A percentile compares a stretch with the other conserved stretches of the same genome.
Evolutionary conservation across 2,329 filamentous ascomycete genomes (phyloP).

Genomic region (Alternaria novae-zelandiae): DNA sequence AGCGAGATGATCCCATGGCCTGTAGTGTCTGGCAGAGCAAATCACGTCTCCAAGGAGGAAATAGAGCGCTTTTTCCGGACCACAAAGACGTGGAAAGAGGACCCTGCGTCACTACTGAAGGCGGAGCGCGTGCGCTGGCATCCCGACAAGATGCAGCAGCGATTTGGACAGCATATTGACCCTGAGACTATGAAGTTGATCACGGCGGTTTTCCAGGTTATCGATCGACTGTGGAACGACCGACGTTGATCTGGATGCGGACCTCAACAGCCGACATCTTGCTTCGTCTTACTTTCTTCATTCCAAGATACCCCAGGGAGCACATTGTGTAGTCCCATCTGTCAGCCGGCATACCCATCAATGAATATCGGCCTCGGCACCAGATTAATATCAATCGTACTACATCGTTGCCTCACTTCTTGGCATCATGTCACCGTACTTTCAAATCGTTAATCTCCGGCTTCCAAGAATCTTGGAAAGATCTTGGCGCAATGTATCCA

Average conservation of each 20-base stretch:
- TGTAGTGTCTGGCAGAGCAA: constrained; percentile 64
- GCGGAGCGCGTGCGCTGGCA: constrained; percentile 92
- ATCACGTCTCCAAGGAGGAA: constrained; percentile 63
- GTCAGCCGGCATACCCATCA: neutral
- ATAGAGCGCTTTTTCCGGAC: constrained; percentile 74
- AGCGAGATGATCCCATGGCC: constrained; percentile 72
- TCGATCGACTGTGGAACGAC: constrained; percentile 81
- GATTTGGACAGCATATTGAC: constrained; percentile 75
- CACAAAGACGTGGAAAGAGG: constrained; percentile 51
- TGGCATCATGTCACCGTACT: constrained; percentile 2
- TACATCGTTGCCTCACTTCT: neutral
- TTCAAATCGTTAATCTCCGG: neutral
- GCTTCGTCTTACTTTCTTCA: neutral
- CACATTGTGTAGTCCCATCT: neutral
- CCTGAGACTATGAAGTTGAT: constrained; percentile 76
- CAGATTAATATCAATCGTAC: constrained; percentile 3
- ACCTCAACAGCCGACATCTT: neutral
- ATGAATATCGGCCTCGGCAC: neutral
- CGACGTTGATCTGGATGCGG: constrained; percentile 11
- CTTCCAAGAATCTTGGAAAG: neutral
- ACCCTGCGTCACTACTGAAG: constrained; percentile 67
- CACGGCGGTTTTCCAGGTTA: constrained; percentile 88
- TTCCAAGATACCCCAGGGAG: neutral
- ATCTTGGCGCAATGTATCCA: constrained; percentile 15
- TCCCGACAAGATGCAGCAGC: constrained; percentile 96